Evolutionary conservation across 2,329 filamentous ascomycete species (phyloP).

Genomic region (Ceratocystis alfenasii): DNA sequence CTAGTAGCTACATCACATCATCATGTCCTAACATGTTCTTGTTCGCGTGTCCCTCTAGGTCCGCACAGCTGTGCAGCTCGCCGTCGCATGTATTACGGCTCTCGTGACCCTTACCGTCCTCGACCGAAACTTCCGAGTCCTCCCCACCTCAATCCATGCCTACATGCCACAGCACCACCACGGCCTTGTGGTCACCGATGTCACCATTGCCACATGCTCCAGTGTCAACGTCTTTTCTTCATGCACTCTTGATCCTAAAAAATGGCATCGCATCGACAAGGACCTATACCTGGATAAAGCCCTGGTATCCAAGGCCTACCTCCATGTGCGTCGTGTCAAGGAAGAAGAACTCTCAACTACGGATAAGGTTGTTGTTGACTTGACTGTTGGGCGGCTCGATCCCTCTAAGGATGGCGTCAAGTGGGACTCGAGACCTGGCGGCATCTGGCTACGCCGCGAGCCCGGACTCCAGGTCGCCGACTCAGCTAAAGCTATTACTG

Average conservation of each 20-base stretch:
- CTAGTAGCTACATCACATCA: neutral
- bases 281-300: conserved; percentile 68
- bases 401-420: conserved; percentile 41
- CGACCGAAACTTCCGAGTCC: conserved; percentile 77
- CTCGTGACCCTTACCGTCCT: conserved; percentile 66
- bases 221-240: conserved; percentile 60
- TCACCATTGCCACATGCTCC: conserved; percentile 66
- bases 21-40: neutral
- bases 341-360: conserved; percentile 66
- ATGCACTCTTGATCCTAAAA: conserved; percentile 58
- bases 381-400: conserved; percentile 61
- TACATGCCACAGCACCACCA: conserved; percentile 78
- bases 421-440: conserved; percentile 68
- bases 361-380: conserved; percentile 69
- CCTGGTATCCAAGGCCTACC: conserved; percentile 64
- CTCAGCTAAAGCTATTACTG: conserved; percentile 61
- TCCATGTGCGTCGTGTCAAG: conserved; percentile 71
- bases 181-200: conserved; percentile 73
- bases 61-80: conserved; percentile 64
- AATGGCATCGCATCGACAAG: conserved; percentile 79
- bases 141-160: conserved; percentile 74
- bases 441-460: conserved; percentile 72
- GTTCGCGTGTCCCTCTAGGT: conserved; percentile 32
- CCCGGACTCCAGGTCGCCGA: conserved; percentile 62
- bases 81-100: conserved; percentile 51